Conservation (phyloP, 768 basidiomycete species). For the Flagelloscypha sp. region DNA sequence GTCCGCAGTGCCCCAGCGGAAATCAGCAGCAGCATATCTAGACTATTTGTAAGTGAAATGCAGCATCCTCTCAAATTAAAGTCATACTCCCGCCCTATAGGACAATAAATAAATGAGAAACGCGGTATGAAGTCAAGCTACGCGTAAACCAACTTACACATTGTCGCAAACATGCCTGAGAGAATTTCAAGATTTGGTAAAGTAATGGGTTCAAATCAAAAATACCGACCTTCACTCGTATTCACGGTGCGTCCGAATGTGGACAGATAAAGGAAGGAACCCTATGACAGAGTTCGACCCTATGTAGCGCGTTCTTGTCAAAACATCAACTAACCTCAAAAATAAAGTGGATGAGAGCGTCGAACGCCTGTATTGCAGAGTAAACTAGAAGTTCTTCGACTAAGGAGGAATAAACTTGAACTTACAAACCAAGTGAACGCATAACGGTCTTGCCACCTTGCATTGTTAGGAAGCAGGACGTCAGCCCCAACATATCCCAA, state of each 20-base stretch:
- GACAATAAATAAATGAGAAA: neutral
- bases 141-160: conserved; percentile 58
- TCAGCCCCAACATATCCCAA: conserved; percentile 48
- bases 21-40: conserved; percentile 75
- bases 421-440: conserved; percentile 76
- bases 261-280: conserved; percentile 72
- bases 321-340: no score
- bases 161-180: conserved; percentile 61
- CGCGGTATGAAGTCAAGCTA: no score
- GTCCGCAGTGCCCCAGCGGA: conserved; percentile 75
- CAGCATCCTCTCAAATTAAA: no score
- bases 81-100: neutral
- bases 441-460: conserved; percentile 53
- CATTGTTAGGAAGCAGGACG: conserved; percentile 52
- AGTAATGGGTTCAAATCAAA: no score
- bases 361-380: conserved; percentile 48
- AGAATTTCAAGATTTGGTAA: no score
- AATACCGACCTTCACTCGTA: conserved; percentile 55
- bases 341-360: conserved; percentile 70
- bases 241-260: conserved; percentile 67
- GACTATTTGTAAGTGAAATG: no score
- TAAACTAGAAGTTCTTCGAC: neutral
- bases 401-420: conserved; percentile 6
- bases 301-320: no score
- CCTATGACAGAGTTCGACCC: no score